Percentiles rank a stretch among this genome's conserved stretches.
Evolutionary conservation across 257 asterid species (phyloP).

Genomic region (Petrea volubilis): DNA sequence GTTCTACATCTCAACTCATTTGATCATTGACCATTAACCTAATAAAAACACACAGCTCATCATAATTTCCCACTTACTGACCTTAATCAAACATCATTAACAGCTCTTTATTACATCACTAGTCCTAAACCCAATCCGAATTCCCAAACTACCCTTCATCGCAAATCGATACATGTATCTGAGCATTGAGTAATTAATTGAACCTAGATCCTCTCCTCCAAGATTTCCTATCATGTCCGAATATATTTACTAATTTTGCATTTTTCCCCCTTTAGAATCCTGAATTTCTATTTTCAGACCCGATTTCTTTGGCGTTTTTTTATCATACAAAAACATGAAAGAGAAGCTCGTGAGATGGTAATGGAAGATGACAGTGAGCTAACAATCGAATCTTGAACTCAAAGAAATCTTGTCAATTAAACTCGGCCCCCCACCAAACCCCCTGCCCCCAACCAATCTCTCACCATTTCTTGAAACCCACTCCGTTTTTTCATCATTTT

Average conservation of each 20-base stretch:
- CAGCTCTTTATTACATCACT: neutral
- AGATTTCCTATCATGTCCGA: conserved; percentile 18
- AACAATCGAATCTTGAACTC: conserved; percentile 37
- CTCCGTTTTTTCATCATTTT: neutral
- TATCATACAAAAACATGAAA: neutral
- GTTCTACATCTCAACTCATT: conserved; percentile 25
- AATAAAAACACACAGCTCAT: conserved; percentile 14
- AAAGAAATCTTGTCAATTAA: conserved; percentile 33
- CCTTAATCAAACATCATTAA: neutral
- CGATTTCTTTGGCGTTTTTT: neutral
- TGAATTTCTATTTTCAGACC: neutral
- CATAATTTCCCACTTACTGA: neutral
- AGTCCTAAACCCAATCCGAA: neutral
- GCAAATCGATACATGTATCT: neutral
- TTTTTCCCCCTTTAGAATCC: neutral
- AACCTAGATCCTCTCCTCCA: conserved; percentile 21
- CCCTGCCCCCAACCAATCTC: conserved; percentile 3
- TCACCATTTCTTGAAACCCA: conserved; percentile 22
- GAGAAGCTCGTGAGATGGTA: neutral
- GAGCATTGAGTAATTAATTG: neutral
- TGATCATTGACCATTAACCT: conserved; percentile 31
- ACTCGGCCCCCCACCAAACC: neutral
- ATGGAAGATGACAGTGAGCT: conserved; percentile 15
- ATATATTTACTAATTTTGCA: neutral
- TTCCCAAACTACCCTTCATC: conserved; percentile 14